Base-by-base conservation (phyloP, 1,284 basidiomycete genomes). In the Marasmius tenuissimus region DNA sequence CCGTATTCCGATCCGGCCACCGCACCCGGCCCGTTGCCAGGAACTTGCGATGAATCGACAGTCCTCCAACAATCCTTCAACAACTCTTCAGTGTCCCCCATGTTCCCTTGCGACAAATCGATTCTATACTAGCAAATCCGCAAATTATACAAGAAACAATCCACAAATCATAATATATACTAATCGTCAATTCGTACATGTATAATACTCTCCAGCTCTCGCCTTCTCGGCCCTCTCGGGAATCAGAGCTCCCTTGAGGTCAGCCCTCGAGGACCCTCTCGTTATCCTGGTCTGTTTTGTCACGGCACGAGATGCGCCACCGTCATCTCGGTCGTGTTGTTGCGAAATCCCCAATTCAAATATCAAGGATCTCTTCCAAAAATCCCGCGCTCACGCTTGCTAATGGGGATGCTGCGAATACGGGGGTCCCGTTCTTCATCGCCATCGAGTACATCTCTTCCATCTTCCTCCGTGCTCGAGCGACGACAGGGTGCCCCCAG, bases 351-450 rank as follows among this genome's bases (percentile, higher is more conserved):
- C 52, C 34, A n/a, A 54, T 62, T 63, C 64, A 60, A 49, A 73
- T 72, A 12, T 76, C 78, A 40, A 92, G 77, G 58, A 92, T 85
- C 62, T 86, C 82, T 22, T 82, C 80, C 70, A 93, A 73, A 74
- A 91, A 93, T 8, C 81, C 82, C 22, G 71, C 71, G 7, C 81
- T 74, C 27, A 85, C 85, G 18, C 84, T 76, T 10, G 84, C 88
- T 59, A 93, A 76, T 27, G 91, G 88, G 39, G 88, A 89, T 16
- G 87, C 88, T 39, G 73, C 78, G 70, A 91, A 91, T 61, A 83
- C 70, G 42, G 77, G 74, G 22, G 72, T 77, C 18, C 83, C 81
- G 22, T 73, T 69, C 45, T 66, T 68, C 64, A 69, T 73, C 58
- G 80, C 78, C 58, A 74, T 74, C 20, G 68, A 68, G 54, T 81